A percentile compares a stretch with the other conserved stretches of the same genome.
These are phyloP conservation scores for Pythium aquatile DNA, from an alignment of 352 stramenopile genomes.

Conservation along the genomic window DNA sequence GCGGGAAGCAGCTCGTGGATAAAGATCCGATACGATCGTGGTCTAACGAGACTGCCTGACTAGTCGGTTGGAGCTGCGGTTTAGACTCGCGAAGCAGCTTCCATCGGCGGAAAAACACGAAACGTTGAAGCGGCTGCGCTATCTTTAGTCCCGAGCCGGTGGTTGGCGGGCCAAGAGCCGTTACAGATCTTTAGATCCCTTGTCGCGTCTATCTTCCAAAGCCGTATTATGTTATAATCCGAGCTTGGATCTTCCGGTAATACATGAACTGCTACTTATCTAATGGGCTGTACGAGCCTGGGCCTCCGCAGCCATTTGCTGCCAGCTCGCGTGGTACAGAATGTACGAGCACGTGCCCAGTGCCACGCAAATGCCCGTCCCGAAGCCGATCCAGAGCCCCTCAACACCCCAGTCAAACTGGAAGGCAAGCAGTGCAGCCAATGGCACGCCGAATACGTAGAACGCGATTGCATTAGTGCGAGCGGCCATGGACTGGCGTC, in stretches of 20 bases:
- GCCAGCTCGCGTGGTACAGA: conserved; percentile 58
- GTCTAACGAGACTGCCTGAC: neutral
- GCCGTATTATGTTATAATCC: neutral
- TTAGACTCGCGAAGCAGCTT: neutral
- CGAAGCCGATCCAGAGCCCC: conserved; percentile 82
- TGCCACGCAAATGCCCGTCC: conserved; percentile 40
- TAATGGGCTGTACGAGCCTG: conserved; percentile 42
- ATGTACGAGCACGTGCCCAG: conserved; percentile 43
- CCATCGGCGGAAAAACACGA: conserved; percentile 6
- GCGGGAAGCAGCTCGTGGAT: neutral
- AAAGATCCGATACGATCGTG: neutral
- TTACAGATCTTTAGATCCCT: neutral
- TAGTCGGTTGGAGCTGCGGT: neutral
- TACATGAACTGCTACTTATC: conserved; percentile 1
- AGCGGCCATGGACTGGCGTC: conserved; percentile 65
- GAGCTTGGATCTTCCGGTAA: neutral
- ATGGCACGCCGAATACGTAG: conserved; percentile 74
- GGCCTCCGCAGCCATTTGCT: conserved; percentile 53
- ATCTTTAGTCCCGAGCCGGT: neutral
- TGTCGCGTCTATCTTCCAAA: conserved; percentile 12
- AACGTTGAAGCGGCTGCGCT: neutral
- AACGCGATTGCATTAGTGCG: conserved; percentile 77
- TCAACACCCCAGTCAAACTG: conserved; percentile 44
- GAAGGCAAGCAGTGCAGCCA: conserved; percentile 65
- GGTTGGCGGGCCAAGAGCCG: neutral